Evolutionary conservation across 2,329 filamentous ascomycete genomes (phyloP), one percentile per base, ranked within the genome.

Genomic region (Alternaria consortialis): DNA sequence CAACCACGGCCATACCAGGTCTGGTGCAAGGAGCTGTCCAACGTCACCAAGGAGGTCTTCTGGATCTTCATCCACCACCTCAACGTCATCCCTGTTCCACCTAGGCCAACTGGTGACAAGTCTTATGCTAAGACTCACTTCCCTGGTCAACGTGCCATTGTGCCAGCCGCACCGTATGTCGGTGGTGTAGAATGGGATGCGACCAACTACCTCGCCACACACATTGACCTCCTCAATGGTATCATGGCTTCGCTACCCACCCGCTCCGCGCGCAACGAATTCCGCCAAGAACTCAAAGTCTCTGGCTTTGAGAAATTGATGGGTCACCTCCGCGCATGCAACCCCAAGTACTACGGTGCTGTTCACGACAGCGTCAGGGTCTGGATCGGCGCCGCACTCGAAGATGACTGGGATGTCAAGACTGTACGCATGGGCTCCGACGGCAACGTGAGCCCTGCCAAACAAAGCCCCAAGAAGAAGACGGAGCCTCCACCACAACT

Each of bases 101-200:
- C 89, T 2, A 56, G 46, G 9, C 63, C 69, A 25, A 57, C 65
- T 0, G 51, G 59, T 1, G 70, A 72, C 12, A 64, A 62, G 72
- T 73, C 74, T 25, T 86, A 86, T 67, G 84, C 84, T 48, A 91
- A 84, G 50, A 84, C 86, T 17, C 87, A 94, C 79, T 98, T 97
- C 76, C 94, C 95, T 0, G 87, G 89, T 47, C 91, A 94, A 68
- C 89, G 93, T 0, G 91, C 94, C 4, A 95, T 95, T 0, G 93
- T 98, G 1, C 93, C 94, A 27, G 94, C 95, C 15, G 94, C 94
- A 5, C 94, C 94, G 1, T 98, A 98, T 74, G 94, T 98, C 42
- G 95, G 95, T 50, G 94, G 95, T 55, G 95, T 98, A 9, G 95
- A 99, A 80, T 98, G 95, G 95, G 95, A 98, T 76, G 95, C 95